These are phyloP conservation scores for Pseudogymnoascus pannorum DNA, from an alignment of 2,329 filamentous ascomycete genomes.

Conservation along the genomic window DNA sequence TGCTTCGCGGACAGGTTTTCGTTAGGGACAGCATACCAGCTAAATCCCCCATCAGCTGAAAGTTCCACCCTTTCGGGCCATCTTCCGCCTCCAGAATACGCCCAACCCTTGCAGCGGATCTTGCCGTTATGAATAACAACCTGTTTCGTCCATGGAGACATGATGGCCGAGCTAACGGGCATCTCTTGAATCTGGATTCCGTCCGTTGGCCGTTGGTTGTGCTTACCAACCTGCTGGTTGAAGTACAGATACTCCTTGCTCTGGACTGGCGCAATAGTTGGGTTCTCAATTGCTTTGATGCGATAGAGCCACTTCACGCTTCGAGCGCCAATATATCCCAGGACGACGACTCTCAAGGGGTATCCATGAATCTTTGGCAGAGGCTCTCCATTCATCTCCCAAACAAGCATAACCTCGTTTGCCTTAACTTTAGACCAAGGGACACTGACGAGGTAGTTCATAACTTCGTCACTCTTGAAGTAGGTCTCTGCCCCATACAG, in stretches of 20 bases:
- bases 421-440: slow-evolving; percentile 61
- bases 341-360: slow-evolving; percentile 54
- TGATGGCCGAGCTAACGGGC: slow-evolving; percentile 59
- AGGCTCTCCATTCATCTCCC: slow-evolving; percentile 58
- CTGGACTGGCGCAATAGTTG: slow-evolving; percentile 50
- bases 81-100: slow-evolving; percentile 60
- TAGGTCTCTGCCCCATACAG: slow-evolving; percentile 66
- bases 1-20: slow-evolving; percentile 56
- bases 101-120: slow-evolving; percentile 49
- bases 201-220: slow-evolving; percentile 61
- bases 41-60: slow-evolving; percentile 53
- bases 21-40: slow-evolving; percentile 57
- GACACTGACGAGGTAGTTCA: slow-evolving; percentile 62
- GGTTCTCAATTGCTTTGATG: slow-evolving; percentile 51
- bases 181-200: slow-evolving; percentile 63
- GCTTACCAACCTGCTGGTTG: slow-evolving; percentile 59
- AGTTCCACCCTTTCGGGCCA: slow-evolving; percentile 62
- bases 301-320: slow-evolving; percentile 63
- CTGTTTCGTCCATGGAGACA: slow-evolving; percentile 45
- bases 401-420: slow-evolving; percentile 60
- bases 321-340: slow-evolving; percentile 58
- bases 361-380: slow-evolving; percentile 60
- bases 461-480: slow-evolving; percentile 57
- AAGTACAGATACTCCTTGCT: slow-evolving; percentile 63
- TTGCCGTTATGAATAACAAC: slow-evolving; percentile 22